These are phyloP conservation scores for Ogataea chonburiensis DNA, from an alignment of 805 yeast genomes.

Conservation along the genomic window DNA sequence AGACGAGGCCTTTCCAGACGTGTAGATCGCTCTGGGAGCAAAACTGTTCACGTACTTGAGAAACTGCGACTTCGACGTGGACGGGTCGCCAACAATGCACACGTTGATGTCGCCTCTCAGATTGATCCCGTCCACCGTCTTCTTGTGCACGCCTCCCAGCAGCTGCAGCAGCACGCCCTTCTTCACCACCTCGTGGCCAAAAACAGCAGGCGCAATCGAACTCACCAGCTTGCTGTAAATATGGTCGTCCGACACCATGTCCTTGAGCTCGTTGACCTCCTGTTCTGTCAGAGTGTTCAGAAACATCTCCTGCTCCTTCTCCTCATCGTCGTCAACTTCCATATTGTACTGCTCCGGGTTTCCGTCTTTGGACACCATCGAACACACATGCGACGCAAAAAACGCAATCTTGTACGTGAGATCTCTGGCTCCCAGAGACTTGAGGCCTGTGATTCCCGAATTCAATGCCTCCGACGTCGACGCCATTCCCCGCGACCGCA, in stretches of 20 bases:
- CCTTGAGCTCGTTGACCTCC: constrained; percentile 80
- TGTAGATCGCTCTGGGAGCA: constrained; percentile 91
- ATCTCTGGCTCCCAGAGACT: constrained; percentile 90
- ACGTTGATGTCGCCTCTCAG: constrained; percentile 95
- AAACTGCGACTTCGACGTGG: constrained; percentile 95
- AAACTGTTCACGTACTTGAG: constrained; percentile 88
- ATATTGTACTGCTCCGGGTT: constrained; percentile 25
- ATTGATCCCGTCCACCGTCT: constrained; percentile 90
- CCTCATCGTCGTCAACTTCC: constrained; percentile 40
- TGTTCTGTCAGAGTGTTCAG: constrained; percentile 74
- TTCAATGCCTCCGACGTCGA: constrained; percentile 63
- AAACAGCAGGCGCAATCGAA: constrained; percentile 94
- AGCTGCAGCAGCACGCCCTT: constrained; percentile 88
- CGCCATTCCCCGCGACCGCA: constrained; percentile 54
- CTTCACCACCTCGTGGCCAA: constrained; percentile 91
- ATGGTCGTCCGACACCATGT: constrained; percentile 87
- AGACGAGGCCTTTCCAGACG: constrained; percentile 97
- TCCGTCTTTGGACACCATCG: constrained; percentile 44
- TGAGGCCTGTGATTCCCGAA: constrained; percentile 86
- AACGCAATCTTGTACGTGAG: constrained; percentile 89
- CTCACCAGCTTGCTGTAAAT: constrained; percentile 80
- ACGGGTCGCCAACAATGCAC: constrained; percentile 97
- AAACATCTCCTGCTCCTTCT: constrained; percentile 77
- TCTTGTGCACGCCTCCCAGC: constrained; percentile 93
- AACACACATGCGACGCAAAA: constrained; percentile 85